Base-by-base conservation (phyloP, 495 filamentous ascomycete genomes). In the Chaetomium fimeti region DNA sequence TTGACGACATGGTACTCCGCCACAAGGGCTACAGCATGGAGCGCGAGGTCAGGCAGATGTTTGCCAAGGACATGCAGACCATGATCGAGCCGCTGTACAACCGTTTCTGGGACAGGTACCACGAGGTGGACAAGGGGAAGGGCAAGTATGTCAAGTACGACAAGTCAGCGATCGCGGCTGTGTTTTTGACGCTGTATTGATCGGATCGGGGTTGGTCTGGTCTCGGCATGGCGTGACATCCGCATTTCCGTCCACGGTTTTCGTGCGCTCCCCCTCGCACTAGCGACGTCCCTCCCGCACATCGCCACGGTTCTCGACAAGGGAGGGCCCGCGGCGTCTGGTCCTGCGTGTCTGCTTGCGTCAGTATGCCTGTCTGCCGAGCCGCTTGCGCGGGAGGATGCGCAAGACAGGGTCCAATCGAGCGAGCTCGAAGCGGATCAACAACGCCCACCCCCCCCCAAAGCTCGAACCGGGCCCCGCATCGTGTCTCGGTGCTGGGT, bases 111-210 rank as follows among this genome's bases (percentile, higher is more conserved):
- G 95, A 98, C 78, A 87, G 93, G 22, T 99, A 99, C 77, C 93
- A 97, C 74, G 94, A 98, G 79, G 83, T 97, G 68, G 96, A 98
- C 77, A 97, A 94, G 77, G 92, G 94, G 38, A 91, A 91, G 74
- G 92, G 92, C 63, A 98, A 98, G 78, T 96, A 98, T 77, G 91
- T 93, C 77, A 96, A 93, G 81, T 98, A 94, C 73, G 92, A 97
- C 77, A 97, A 97, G 78, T 83, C 82, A 20, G 76, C 75, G 2
- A 83, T 88, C 56, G 79, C 84, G 20, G 79, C 78, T 36, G 78
- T 87, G 38, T 84, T 87, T 69, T 63, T 79, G 61, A 80, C 75
- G 27, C 74, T 83, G 25, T 82, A 79, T 63, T 81, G 66, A 20
- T 43, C 25, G 24, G 24, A 18, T 25, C 25, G 27, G 40, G 40